Evolutionary conservation across 202 grass and related monocot genomes (phyloP).

Genomic region (Elaeis oleifera): DNA sequence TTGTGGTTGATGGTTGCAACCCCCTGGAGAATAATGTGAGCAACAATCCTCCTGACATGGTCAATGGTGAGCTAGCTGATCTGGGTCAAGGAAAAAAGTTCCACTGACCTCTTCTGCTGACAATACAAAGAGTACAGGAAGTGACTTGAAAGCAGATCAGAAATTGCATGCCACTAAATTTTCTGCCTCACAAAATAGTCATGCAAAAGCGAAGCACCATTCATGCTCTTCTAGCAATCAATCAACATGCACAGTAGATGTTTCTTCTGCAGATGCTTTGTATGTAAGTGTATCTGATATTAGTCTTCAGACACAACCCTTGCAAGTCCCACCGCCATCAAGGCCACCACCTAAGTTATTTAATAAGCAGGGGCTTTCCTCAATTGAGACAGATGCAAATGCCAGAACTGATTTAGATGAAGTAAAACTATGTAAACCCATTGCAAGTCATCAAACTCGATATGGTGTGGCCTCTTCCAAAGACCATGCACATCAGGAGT

Average conservation of each 20-base stretch:
- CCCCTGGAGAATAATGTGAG: no score
- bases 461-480: slow-evolving; percentile 15
- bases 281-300: slow-evolving; percentile 46
- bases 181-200: slow-evolving; percentile 24
- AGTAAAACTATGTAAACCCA: neutral
- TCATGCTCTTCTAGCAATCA: slow-evolving; percentile 40
- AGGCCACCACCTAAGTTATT: slow-evolving; percentile 44
- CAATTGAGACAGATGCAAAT: slow-evolving; percentile 16
- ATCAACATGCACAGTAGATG: slow-evolving; percentile 48
- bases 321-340: slow-evolving; percentile 56
- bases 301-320: slow-evolving; percentile 37
- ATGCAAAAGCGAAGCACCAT: slow-evolving; percentile 25
- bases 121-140: slow-evolving; percentile 17
- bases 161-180: slow-evolving; percentile 11
- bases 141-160: slow-evolving; percentile 20
- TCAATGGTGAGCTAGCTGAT: slow-evolving; percentile 27
- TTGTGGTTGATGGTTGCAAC: slow-evolving; percentile 48
- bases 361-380: slow-evolving; percentile 28
- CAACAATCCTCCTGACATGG: neutral
- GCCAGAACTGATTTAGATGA: slow-evolving; percentile 5
- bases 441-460: neutral
- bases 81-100: slow-evolving; percentile 5
- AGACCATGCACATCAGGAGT: slow-evolving; percentile 18
- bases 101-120: slow-evolving; percentile 13
- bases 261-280: slow-evolving; percentile 36